Percentiles rank a stretch among this genome's conserved stretches.
Conservation (phyloP, 257 asterid genomes). For the Plantago elongata region DNA sequence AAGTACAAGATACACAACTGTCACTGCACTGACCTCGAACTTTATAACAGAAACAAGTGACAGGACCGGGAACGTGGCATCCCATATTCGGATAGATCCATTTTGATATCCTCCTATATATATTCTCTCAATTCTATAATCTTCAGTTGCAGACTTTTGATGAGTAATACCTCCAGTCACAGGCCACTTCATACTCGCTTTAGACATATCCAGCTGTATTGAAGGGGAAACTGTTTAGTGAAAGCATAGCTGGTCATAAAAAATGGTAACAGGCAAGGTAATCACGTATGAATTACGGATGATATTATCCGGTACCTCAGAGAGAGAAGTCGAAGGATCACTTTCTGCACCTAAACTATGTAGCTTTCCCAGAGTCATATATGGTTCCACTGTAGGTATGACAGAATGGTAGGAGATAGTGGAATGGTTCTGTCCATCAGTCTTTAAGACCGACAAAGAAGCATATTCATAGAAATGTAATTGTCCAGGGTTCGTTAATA, state of each 20-base stretch:
- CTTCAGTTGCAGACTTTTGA: conserved; percentile 43
- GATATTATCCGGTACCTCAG: conserved; percentile 49
- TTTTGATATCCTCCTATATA: conserved; percentile 88
- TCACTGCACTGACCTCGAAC: conserved; percentile 52
- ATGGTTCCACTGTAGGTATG: conserved; percentile 79
- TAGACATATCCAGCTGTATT: conserved; percentile 33
- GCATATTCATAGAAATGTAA: conserved; percentile 62
- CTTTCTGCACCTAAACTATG: conserved; percentile 31
- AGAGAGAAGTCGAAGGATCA: conserved; percentile 32
- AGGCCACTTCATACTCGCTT: conserved; percentile 60
- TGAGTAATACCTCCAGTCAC: conserved; percentile 66
- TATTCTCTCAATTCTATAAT: conserved; percentile 47
- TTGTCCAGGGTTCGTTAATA: conserved; percentile 88
- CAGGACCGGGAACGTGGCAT: conserved; percentile 73
- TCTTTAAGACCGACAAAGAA: conserved; percentile 55
- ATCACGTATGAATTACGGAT: conserved; percentile 18
- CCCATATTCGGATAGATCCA: conserved; percentile 86
- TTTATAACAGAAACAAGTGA: conserved; percentile 51
- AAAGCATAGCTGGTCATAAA: conserved; percentile 30
- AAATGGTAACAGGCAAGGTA: conserved; percentile 13
- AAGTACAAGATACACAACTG: conserved; percentile 17
- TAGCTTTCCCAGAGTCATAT: conserved; percentile 68
- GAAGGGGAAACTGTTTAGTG: conserved; percentile 56
- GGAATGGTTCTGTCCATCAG: conserved; percentile 55
- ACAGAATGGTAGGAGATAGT: conserved; percentile 52